These are phyloP conservation scores for Phytophthora capsici DNA, from an alignment of 352 stramenopile genomes.

Conservation along the genomic window DNA sequence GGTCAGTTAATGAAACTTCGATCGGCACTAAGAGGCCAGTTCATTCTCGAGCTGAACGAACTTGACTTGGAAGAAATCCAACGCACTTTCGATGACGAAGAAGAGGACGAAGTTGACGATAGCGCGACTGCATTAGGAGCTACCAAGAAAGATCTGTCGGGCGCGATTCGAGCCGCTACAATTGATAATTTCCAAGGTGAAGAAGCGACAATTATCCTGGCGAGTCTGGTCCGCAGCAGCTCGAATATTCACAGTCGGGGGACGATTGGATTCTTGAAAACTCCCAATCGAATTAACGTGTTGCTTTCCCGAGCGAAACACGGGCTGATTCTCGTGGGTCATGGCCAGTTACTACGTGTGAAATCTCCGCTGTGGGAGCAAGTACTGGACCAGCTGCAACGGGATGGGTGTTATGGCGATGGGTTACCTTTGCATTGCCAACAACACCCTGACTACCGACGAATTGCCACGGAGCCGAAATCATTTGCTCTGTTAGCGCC, in stretches of 20 bases:
- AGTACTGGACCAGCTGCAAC: constrained; percentile 66
- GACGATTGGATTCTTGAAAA: constrained; percentile 81
- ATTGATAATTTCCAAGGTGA: constrained; percentile 85
- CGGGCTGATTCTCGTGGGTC: constrained; percentile 65
- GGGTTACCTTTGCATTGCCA: constrained; percentile 53
- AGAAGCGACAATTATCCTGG: constrained; percentile 72
- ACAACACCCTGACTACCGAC: constrained; percentile 39
- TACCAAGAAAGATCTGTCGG: constrained; percentile 38
- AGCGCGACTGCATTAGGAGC: constrained; percentile 17
- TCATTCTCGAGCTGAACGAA: constrained; percentile 49
- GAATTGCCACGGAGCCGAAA: constrained; percentile 19
- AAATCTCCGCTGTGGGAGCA: constrained; percentile 56
- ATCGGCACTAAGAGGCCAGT: constrained; percentile 41
- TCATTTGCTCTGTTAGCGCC: constrained; percentile 59
- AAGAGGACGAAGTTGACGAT: constrained; percentile 36
- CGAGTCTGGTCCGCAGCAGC: constrained; percentile 72
- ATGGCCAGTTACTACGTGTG: constrained; percentile 41
- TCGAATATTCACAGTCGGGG: constrained; percentile 29
- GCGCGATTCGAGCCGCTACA: constrained; percentile 53
- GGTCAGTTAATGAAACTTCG: constrained; percentile 77
- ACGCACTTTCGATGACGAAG: constrained; percentile 44
- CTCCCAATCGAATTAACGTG: constrained; percentile 74
- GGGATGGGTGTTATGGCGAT: constrained; percentile 45
- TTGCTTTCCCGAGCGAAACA: constrained; percentile 67
- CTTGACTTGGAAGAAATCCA: constrained; percentile 54